Base-by-base conservation (phyloP, 1,284 basidiomycete species). In the Rhodotorula glutinis region DNA sequence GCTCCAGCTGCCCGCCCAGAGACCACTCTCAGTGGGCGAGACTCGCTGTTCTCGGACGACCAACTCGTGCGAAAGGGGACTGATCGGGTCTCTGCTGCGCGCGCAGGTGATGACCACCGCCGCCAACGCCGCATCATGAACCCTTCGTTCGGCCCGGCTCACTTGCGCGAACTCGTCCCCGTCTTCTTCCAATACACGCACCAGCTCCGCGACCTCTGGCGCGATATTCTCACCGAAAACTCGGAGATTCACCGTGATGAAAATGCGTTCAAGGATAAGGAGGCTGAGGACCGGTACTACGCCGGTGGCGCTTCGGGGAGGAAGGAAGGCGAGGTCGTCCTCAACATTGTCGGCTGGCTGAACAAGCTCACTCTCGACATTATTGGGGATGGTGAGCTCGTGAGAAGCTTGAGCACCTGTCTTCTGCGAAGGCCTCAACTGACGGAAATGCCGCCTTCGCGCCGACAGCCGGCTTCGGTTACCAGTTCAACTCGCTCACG, bases 101-200 rank as follows among this genome's bases (percentile, higher is more conserved):
- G 11, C 33, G 33, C 33, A 38, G 33, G 33, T 17, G 75, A 75
- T n/a, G 69, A 72, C 38, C 76, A 77, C 60, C 60, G 67, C n/a
- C 59, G 73, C 17, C 75, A 76, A 33, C 65, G 65, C 29, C 57
- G 61, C 17, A 64, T 75, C 49, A 60, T 76, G 60, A 80, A 78
- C 25, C 85, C 86, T 17, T 85, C 86, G 1, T 89, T 89, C 77
- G 81, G 84, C 0, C 77, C 82, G 2, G 71, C 81, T 1, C 83
- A 85, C 65, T 82, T 88, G 74, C 82, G 82, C 62, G 82, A 82
- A 16, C 80, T 88, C 54, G 80, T 82, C 0, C 85, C 86, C 7
- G 81, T 87, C 51, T 88, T 90, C 76, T 85, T 83, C 78, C 80
- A 85, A 54, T 86, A 86, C 73, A 84, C 87, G 2, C 77, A 79